A percentile compares a stretch with the other conserved stretches of the same genome.
Conservation (phyloP, 2,329 filamentous ascomycete species). For the Fusarium pilosicola region DNA sequence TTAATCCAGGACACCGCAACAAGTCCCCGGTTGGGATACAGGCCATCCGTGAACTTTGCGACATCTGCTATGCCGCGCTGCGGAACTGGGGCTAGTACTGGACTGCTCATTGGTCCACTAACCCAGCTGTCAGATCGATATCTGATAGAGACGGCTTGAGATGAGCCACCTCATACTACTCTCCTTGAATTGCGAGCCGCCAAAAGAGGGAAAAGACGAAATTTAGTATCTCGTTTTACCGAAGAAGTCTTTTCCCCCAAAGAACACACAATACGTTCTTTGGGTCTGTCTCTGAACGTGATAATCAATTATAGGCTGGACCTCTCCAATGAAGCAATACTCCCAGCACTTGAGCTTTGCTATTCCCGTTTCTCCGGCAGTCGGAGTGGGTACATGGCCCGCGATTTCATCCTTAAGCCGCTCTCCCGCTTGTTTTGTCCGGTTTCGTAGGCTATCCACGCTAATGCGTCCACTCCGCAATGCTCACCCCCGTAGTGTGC, state of each 20-base stretch:
- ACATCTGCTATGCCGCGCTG: accelerated
- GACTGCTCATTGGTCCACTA: accelerated
- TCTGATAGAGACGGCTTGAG: not conserved
- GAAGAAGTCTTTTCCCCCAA: accelerated
- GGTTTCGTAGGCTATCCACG: not conserved
- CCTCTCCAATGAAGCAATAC: accelerated
- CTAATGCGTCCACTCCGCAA: too few species aligned
- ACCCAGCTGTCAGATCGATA: too few species aligned
- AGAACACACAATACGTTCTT: accelerated
- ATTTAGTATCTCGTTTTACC: accelerated
- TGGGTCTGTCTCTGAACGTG: not conserved
- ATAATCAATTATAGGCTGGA: not conserved
- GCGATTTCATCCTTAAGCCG: not conserved
- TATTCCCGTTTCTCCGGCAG: too few species aligned
- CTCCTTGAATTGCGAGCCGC: not conserved
- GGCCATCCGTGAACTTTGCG: accelerated
- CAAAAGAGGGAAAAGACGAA: accelerated
- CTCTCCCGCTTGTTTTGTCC: too few species aligned
- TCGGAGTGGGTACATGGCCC: not conserved
- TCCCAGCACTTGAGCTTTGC: accelerated
- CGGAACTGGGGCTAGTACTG: accelerated
- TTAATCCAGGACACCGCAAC: accelerated
- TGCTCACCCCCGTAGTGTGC: not conserved
- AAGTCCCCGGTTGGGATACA: not conserved
- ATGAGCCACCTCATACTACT: not conserved